Evolutionary conservation across 2,329 filamentous ascomycete species (phyloP), one percentile per base, ranked within the genome.

Genomic region (Aspergillus puulaauensis): DNA sequence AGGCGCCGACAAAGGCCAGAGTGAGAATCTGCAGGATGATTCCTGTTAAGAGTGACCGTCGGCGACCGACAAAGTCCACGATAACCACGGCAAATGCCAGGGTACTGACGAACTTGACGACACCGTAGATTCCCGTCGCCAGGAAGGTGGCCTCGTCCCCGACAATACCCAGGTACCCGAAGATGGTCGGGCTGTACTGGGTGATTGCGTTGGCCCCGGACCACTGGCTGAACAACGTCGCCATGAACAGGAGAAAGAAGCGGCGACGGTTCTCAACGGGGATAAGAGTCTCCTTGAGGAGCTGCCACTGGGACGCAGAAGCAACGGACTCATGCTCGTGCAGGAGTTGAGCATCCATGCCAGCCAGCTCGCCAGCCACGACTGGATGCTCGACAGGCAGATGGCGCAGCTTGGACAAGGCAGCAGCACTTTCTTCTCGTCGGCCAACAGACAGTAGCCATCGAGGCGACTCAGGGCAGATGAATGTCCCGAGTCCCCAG

Each of bases 201-300:
- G 77, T 78, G 47, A 82, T 75, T 2, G 73, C 70, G 63, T 78
- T 77, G 17, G 77, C 77, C 5, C 79, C 77, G 0, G 76, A 77
- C 46, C 80, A 71, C 61, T 82, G 76, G 0, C 78, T 71, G 35
- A 80, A 68, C 0, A 70, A 68, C 21, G 76, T 79, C 0, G 72
- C 72, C 19, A 77, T 58, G 4, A 77, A 63, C 8, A 67, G 63
- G 35, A 78, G 75, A 55, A 76, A 74, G 14, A 76, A 66, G 3
- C 77, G 73, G 17, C 75, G 73, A 3, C 77, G 69, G 52, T 79
- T 79, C 14, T 73, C 63, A 0, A 69, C 59, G 0, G 74, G 70
- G 1, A 68, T 56, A 17, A 79, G 27, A 1, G 27, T 31, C 9
- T 31, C 27, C 9, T 31, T 73, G 19, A 73, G 54, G 1, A 76